These are phyloP conservation scores for Cubamyces lactineus DNA, from an alignment of 768 basidiomycete genomes.

Conservation along the genomic window DNA sequence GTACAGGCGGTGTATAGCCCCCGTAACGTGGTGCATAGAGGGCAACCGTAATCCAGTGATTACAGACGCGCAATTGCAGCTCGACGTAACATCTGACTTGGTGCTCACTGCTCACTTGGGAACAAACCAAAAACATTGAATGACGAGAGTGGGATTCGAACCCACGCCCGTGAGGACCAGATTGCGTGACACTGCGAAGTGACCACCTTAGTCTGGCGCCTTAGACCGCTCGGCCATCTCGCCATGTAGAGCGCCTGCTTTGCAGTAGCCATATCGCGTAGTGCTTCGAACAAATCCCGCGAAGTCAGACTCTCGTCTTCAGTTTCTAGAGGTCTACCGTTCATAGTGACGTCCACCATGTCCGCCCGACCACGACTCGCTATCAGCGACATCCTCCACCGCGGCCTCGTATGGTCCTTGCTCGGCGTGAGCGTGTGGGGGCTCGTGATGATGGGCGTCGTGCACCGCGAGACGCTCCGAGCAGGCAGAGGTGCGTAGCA, in stretches of 20 bases:
- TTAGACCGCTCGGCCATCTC: slow-evolving; percentile 91
- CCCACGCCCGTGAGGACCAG: slow-evolving; percentile 54
- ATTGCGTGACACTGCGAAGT: slow-evolving; percentile 21
- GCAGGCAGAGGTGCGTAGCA: slow-evolving; percentile 55
- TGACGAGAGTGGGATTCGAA: slow-evolving; percentile 50
- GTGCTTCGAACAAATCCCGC: no score
- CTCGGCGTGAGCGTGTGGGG: slow-evolving; percentile 56
- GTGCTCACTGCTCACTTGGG: no score
- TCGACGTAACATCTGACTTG: neutral
- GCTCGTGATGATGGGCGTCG: slow-evolving; percentile 51
- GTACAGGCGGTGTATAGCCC: no score
- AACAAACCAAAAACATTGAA: neutral
- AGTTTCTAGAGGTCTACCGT: neutral
- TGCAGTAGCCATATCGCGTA: no score
- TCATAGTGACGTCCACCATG: slow-evolving; percentile 7
- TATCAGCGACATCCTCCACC: slow-evolving; percentile 53
- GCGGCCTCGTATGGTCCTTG: slow-evolving; percentile 57
- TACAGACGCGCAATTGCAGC: no score
- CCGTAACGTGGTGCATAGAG: no score
- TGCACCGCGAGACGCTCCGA: slow-evolving; percentile 57
- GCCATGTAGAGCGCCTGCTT: slow-evolving; percentile 15
- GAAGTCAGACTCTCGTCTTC: neutral
- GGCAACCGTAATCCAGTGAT: no score
- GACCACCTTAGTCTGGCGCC: slow-evolving; percentile 64
- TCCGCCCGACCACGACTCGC: slow-evolving; percentile 30